These are phyloP conservation scores for Debaryomyces udenii DNA, from an alignment of 1,139 yeast genomes.

Conservation along the genomic window DNA sequence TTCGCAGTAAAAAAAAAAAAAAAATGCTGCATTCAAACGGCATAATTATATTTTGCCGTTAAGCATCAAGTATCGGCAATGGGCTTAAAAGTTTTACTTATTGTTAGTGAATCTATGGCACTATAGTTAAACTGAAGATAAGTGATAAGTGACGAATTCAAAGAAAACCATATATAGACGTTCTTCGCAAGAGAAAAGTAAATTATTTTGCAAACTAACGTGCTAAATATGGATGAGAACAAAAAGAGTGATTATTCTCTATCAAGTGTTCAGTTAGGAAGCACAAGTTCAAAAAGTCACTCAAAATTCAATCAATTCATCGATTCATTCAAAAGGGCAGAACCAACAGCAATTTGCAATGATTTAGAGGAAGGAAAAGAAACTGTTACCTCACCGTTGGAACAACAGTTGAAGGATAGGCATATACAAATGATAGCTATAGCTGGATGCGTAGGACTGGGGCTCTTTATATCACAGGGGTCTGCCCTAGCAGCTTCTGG, in stretches of 20 bases:
- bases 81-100: too few relatives aligned
- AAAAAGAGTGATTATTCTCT: slow-evolving; percentile 1
- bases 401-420: slow-evolving; percentile 23
- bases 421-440: slow-evolving; percentile 27
- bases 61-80: background rate
- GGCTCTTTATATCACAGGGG: slow-evolving; percentile 29
- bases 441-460: slow-evolving; percentile 31
- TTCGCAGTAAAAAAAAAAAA: too few relatives aligned
- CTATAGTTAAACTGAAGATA: too few relatives aligned
- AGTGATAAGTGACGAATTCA: background rate
- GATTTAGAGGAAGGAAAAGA: slow-evolving; percentile 7
- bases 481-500: slow-evolving; percentile 41
- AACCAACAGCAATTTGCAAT: background rate
- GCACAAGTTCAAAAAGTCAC: background rate
- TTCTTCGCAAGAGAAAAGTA: background rate
- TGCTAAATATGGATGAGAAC: slow-evolving; percentile 3
- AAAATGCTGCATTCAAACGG: too few relatives aligned
- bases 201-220: slow-evolving; percentile 2
- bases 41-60: background rate
- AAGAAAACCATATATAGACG: slow-evolving; percentile 1
- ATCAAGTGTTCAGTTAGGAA: slow-evolving; percentile 3
- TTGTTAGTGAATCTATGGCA: too few relatives aligned
- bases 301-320: slow-evolving; percentile 33
- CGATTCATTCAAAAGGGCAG: slow-evolving; percentile 51
- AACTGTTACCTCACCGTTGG: slow-evolving; percentile 8